A percentile compares a stretch with the other conserved stretches of the same genome.
phyloP scores from a whole-genome alignment of 768 basidiomycete species.

The Suillus bovinus region DNA sequence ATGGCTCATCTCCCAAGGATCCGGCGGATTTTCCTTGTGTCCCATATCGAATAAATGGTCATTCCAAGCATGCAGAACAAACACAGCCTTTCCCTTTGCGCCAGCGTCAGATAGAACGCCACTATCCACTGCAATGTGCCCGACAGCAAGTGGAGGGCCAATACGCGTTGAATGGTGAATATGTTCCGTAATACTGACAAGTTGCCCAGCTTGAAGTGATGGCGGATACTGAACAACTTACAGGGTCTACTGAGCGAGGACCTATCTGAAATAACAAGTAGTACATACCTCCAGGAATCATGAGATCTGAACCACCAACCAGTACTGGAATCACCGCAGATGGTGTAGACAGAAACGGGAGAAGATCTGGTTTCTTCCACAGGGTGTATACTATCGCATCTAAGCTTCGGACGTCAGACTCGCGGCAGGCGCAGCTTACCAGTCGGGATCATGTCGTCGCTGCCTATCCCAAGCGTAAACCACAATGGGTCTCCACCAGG shows the following conservation, averaged over 20 bases:
- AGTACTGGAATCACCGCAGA: slow-evolving; percentile 69
- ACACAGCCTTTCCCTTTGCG: slow-evolving; percentile 78
- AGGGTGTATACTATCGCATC: slow-evolving; percentile 63
- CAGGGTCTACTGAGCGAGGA: not conserved
- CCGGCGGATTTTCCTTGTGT: not conserved
- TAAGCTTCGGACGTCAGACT: not conserved
- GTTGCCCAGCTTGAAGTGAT: slow-evolving; percentile 12
- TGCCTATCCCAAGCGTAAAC: slow-evolving; percentile 72
- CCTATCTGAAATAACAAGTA: not conserved
- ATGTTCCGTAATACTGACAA: slow-evolving; percentile 65
- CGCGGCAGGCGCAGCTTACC: slow-evolving; percentile 30
- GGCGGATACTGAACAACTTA: not conserved
- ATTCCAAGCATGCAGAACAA: slow-evolving; percentile 73
- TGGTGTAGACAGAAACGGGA: slow-evolving; percentile 74
- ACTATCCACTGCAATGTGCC: slow-evolving; percentile 62
- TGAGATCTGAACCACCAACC: slow-evolving; percentile 80
- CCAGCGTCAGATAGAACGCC: slow-evolving; percentile 45
- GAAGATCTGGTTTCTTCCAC: slow-evolving; percentile 69
- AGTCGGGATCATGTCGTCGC: slow-evolving; percentile 73
- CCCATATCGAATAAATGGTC: slow-evolving; percentile 37
- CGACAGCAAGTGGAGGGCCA: slow-evolving; percentile 68
- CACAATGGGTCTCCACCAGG: slow-evolving; percentile 73
- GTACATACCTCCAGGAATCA: slow-evolving; percentile 27
- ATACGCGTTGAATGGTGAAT: slow-evolving; percentile 31
- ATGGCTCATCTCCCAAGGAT: slow-evolving; percentile 22